phyloP scores from a whole-genome alignment of 2,329 filamentous ascomycete species.

The Paecilomyces formosus region DNA sequence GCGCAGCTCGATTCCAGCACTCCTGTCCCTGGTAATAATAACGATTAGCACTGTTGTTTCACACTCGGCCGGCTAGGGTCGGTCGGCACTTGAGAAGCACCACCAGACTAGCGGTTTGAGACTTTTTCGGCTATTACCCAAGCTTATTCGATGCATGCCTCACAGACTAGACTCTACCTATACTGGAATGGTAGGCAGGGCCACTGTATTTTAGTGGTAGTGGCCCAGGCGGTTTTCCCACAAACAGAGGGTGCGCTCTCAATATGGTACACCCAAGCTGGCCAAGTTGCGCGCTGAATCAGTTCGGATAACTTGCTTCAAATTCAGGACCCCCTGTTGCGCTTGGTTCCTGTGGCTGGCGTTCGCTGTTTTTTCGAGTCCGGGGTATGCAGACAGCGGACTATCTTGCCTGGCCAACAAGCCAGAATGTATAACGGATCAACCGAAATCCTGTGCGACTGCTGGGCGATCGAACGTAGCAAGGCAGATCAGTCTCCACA shows the following conservation, averaged over 20 bases:
- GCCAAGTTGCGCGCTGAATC: not conserved
- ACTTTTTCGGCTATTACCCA: not conserved
- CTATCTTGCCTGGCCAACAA: not conserved
- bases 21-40: not conserved
- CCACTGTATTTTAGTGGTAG: not conserved
- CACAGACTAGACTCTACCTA: not conserved
- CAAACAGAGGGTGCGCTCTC: not conserved
- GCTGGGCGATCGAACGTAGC: not conserved
- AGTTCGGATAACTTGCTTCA: not conserved
- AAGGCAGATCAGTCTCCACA: not conserved
- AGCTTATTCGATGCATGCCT: not conserved
- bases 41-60: not conserved
- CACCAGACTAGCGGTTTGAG: not conserved
- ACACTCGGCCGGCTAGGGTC: not conserved
- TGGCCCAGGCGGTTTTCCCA: not conserved
- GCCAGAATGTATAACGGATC: not conserved
- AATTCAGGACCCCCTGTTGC: not conserved
- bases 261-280: not conserved
- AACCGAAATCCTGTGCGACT: not conserved
- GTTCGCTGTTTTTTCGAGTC: not conserved
- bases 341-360: not conserved
- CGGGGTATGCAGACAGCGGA: not conserved
- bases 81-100: not conserved
- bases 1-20: not conserved
- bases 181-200: not conserved